A percentile compares a stretch with the other conserved stretches of the same genome.
phyloP scores from a whole-genome alignment of 805 yeast species.

The Lachancea mirantina region DNA sequence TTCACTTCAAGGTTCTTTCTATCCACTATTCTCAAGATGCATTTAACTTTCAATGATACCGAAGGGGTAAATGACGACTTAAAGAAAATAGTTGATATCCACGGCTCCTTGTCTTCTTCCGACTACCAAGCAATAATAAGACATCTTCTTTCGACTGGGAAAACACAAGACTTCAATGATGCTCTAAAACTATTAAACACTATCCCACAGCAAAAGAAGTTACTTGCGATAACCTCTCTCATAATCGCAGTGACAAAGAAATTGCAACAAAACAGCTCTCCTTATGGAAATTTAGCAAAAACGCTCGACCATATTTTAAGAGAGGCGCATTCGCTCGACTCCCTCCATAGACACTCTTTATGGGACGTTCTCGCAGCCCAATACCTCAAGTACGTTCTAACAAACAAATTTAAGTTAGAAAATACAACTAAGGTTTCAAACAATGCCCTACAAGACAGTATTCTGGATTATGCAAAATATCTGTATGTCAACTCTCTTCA shows the following conservation, averaged over 20 bases:
- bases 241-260: conserved; percentile 12
- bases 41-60: conserved; percentile 23
- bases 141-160: conserved; percentile 14
- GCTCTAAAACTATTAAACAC: conserved; percentile 18
- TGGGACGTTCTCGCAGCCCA: conserved; percentile 24
- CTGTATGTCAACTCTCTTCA: conserved; percentile 13
- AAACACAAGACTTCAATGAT: conserved; percentile 14
- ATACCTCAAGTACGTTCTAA: conserved; percentile 17
- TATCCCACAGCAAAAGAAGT: conserved; percentile 13
- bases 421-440: neutral
- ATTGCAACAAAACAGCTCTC: too few species aligned
- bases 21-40: conserved; percentile 22
- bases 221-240: conserved; percentile 16
- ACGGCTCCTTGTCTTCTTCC: conserved; percentile 16
- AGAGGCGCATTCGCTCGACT: conserved; percentile 20
- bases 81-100: conserved; percentile 17
- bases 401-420: neutral
- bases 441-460: neutral
- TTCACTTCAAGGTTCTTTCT: conserved; percentile 19
- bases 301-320: conserved; percentile 13
- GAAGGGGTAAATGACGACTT: conserved; percentile 23
- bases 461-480: conserved; percentile 19
- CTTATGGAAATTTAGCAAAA: too few species aligned
- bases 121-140: conserved; percentile 19
- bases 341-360: conserved; percentile 14